Evolutionary conservation across 2,329 filamentous ascomycete genomes (phyloP), one percentile per base, ranked within the genome.

Genomic region (Monosporascus sp.): DNA sequence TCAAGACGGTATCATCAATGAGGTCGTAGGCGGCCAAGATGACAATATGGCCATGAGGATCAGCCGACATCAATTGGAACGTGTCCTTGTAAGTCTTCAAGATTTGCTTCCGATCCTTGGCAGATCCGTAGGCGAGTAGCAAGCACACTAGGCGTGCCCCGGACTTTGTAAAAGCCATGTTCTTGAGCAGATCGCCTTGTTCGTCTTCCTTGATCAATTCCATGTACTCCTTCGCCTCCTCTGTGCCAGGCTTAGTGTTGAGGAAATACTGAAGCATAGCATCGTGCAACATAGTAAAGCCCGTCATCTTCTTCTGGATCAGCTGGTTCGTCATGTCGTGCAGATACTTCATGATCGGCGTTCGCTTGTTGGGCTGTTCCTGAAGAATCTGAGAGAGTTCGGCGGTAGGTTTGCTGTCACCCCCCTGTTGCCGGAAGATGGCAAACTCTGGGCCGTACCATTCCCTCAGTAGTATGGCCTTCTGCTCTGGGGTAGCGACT

Each of bases 261-360:
- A 91, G 75, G 73, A 93, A 97, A 72, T 97, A 99, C 69, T 99
- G 93, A 55, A 97, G 78, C 92, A 99, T 96, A 49, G 94, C 94
- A 65, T 97, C 94, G 71, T 99, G 95, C 20, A 99, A 82, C 81
- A 99, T 95, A 2, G 93, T 97, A 73, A 99, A 97, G 9, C 91
- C 93, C 1, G 91, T 95, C 74, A 94, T 86, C 74, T 94, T 94
- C 82, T 99, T 99, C 73, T 99, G 92, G 48, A 97, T 82, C 43
- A 99, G 81, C 57, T 88, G 85, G 72, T 97, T 96, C 77, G 96
- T 94, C 74, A 96, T 82, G 61, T 90, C 88, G 59, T 87, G 81
- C 51, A 97, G 78, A 66, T 89, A 88, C 68, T 87, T 87, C 86
- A 97, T 89, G 60, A 97, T 92, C 1, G 90, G 85, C 15, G 82